These are phyloP conservation scores for Fusarium sp. DNA, from an alignment of 2,329 filamentous ascomycete species.

Conservation along the genomic window DNA sequence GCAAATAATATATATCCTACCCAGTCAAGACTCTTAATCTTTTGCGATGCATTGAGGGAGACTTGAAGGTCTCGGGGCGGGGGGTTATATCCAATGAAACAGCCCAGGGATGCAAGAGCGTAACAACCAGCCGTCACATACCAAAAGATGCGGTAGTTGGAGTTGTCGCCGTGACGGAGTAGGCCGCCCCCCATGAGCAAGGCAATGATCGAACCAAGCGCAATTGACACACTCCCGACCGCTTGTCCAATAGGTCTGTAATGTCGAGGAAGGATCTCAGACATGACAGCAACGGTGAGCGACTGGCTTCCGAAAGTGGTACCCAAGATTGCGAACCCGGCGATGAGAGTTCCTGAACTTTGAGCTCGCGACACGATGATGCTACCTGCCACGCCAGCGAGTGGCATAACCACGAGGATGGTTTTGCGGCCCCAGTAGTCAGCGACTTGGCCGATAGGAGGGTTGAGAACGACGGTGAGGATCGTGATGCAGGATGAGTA, in stretches of 20 bases:
- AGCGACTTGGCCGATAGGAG: background rate
- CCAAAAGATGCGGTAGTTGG: background rate
- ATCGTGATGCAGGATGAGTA: background rate
- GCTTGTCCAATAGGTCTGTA: background rate
- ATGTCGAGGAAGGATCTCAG: background rate
- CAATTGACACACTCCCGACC: background rate
- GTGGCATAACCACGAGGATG: background rate
- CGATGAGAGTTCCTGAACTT: background rate
- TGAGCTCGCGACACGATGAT: background rate
- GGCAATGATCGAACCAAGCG: background rate
- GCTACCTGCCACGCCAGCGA: background rate
- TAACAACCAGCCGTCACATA: background rate
- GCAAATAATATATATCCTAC: background rate
- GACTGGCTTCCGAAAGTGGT: background rate
- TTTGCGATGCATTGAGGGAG: background rate
- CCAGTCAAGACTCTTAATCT: background rate
- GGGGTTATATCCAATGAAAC: background rate
- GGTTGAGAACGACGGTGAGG: background rate
- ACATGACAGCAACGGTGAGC: background rate
- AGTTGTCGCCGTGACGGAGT: background rate
- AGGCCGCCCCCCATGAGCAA: background rate
- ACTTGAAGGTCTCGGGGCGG: background rate
- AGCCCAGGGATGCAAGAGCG: background rate
- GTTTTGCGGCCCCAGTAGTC: background rate
- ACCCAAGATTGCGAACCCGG: background rate